A percentile compares a stretch with the other conserved stretches of the same genome.
phyloP scores from a whole-genome alignment of 2,329 filamentous ascomycete genomes.

The Didymella lethalis region DNA sequence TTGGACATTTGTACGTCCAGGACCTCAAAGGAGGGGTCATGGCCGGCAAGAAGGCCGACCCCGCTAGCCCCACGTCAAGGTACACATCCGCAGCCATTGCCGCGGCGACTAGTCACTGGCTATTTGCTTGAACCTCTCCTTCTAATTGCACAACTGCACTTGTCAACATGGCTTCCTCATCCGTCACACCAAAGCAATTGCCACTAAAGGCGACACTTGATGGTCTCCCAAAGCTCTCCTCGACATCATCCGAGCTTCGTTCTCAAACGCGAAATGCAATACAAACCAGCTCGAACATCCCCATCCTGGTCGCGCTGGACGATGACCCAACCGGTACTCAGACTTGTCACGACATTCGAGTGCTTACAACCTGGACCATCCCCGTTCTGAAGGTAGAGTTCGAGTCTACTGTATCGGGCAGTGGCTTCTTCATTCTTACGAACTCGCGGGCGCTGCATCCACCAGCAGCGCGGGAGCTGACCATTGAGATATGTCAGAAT shows the following conservation, averaged over 20 bases:
- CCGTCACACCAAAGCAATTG: neutral
- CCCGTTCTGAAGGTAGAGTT: constrained; percentile 57
- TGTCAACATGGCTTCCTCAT: constrained; percentile 2
- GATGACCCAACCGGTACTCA: constrained; percentile 69
- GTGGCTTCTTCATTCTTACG: constrained; percentile 68
- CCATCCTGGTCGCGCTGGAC: constrained; percentile 55
- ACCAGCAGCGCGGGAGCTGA: constrained; percentile 56
- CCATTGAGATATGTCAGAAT: constrained; percentile 61
- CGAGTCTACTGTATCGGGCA: constrained; percentile 39
- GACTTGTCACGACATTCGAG: constrained; percentile 65
- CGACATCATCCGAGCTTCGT: constrained; percentile 29
- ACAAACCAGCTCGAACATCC: constrained; percentile 29
- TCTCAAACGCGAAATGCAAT: constrained; percentile 32
- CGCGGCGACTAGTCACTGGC: neutral
- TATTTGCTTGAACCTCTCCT: neutral
- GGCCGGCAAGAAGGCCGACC: constrained; percentile 21
- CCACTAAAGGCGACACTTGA: constrained; percentile 26
- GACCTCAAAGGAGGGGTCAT: constrained; percentile 7
- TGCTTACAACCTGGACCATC: constrained; percentile 63
- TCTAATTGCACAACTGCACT: neutral
- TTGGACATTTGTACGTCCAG: neutral
- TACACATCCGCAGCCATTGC: neutral
- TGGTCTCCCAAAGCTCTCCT: constrained; percentile 26
- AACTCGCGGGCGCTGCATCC: constrained; percentile 66
- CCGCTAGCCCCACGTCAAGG: constrained; percentile 15